These are phyloP conservation scores for Geotrichum macrosporum DNA, from an alignment of 1,139 yeast species.

Conservation along the genomic window DNA sequence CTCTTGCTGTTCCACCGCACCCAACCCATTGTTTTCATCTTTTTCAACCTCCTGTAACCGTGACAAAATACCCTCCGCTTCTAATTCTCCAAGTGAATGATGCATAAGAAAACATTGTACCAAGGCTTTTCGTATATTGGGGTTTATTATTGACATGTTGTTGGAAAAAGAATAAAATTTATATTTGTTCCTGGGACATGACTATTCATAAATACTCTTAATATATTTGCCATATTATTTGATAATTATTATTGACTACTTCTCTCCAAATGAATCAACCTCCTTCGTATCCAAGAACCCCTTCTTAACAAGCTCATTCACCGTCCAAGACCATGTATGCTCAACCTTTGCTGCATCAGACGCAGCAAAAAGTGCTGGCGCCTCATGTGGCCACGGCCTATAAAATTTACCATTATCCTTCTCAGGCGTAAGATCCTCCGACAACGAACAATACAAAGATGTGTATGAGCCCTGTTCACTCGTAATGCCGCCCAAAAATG, in stretches of 20 bases:
- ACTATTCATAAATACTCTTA: too few species aligned
- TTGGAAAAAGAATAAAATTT: too few species aligned
- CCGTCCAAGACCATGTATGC: conserved; percentile 82
- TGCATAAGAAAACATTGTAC: not conserved
- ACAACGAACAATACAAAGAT: conserved; percentile 60
- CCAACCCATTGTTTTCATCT: not conserved
- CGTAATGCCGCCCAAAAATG: conserved; percentile 63
- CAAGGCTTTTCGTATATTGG: not conserved
- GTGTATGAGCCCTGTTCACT: conserved; percentile 70
- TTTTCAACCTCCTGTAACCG: not conserved
- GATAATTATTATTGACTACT: too few species aligned
- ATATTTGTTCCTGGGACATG: too few species aligned
- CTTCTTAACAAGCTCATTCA: conserved; percentile 54
- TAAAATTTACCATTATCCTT: conserved; percentile 63
- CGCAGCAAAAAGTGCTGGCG: conserved; percentile 50
- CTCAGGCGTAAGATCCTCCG: conserved; percentile 44
- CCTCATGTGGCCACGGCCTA: conserved; percentile 51
- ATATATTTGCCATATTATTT: too few species aligned
- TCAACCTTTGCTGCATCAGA: conserved; percentile 59
- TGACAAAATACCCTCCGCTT: not conserved
- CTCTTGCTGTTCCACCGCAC: not conserved
- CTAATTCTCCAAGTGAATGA: not conserved
- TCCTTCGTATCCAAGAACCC: conserved; percentile 28
- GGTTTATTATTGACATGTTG: not conserved
- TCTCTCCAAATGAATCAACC: conserved; percentile 10